These are phyloP conservation scores for Pelargonium nanum DNA, from an alignment of 345 rosid species.

Conservation along the genomic window DNA sequence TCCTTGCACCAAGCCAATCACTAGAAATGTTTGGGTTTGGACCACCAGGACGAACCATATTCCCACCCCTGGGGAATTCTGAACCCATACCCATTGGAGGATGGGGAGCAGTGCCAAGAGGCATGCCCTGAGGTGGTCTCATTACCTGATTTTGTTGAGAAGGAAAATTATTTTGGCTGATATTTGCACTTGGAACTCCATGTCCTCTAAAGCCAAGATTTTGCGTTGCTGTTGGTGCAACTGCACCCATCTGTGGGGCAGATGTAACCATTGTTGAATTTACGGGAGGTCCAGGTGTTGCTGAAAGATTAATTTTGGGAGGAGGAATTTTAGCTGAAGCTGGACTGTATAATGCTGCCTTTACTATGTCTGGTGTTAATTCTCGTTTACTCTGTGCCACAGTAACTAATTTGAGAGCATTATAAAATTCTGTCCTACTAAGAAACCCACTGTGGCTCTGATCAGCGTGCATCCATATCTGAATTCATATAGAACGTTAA, in stretches of 20 bases:
- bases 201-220: conserved; percentile 53
- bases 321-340: conserved; percentile 93
- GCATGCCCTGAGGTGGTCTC: conserved; percentile 48
- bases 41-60: conserved; percentile 27
- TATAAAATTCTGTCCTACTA: conserved; percentile 71
- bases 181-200: conserved; percentile 39
- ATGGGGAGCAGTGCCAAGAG: conserved; percentile 34
- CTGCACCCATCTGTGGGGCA: conserved; percentile 25
- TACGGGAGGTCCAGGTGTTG: conserved; percentile 36
- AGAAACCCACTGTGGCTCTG: conserved; percentile 64
- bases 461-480: conserved; percentile 92
- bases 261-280: conserved; percentile 27
- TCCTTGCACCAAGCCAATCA: conserved; percentile 48
- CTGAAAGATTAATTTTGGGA: conserved; percentile 70
- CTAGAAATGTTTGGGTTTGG: conserved; percentile 37
- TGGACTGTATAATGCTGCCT: conserved; percentile 84
- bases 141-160: conserved; percentile 42
- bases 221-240: conserved; percentile 28
- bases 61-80: conserved; percentile 40
- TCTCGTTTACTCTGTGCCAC: conserved; percentile 96
- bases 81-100: conserved; percentile 38
- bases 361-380: conserved; percentile 83
- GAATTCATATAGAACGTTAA: conserved; percentile 17
- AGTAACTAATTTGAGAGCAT: conserved; percentile 85
- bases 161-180: conserved; percentile 39